These are phyloP conservation scores for Phytopythium oedochilum DNA, from an alignment of 352 stramenopile genomes.

Conservation along the genomic window DNA sequence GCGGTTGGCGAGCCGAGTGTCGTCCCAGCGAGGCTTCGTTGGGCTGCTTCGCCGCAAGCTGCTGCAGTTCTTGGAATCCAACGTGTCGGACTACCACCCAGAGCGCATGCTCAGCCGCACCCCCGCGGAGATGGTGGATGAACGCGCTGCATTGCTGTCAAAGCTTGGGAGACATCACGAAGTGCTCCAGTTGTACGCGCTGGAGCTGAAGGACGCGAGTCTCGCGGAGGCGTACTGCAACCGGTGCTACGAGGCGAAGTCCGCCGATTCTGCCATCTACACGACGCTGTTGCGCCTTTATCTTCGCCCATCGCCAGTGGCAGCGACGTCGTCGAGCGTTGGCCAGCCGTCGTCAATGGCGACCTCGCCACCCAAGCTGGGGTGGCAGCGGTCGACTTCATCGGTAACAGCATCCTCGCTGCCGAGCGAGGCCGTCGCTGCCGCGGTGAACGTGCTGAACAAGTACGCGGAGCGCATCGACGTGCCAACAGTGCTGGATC, in stretches of 20 bases:
- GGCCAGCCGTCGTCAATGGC: constrained; percentile 5
- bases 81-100: constrained; percentile 52
- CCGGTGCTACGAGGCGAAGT: constrained; percentile 68
- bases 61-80: constrained; percentile 59
- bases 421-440: constrained; percentile 56
- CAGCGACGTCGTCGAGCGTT: constrained; percentile 10
- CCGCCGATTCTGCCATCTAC: constrained; percentile 78
- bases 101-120: constrained; percentile 79
- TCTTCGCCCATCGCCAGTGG: constrained; percentile 35
- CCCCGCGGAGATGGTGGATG: constrained; percentile 71
- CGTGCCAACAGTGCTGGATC: constrained; percentile 65
- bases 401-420: neutral
- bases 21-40: constrained; percentile 46
- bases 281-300: constrained; percentile 73
- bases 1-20: constrained; percentile 50
- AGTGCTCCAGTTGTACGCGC: constrained; percentile 73
- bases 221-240: constrained; percentile 81
- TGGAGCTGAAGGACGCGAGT: constrained; percentile 68
- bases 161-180: constrained; percentile 75
- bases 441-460: constrained; percentile 72
- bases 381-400: constrained; percentile 26
- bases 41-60: constrained; percentile 59
- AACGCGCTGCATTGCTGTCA: constrained; percentile 68
- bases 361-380: constrained; percentile 20
- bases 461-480: constrained; percentile 83